A percentile compares a stretch with the other conserved stretches of the same genome.
Conservation (phyloP, 202 grass and related monocot genomes). For the Eragrostis tef region DNA sequence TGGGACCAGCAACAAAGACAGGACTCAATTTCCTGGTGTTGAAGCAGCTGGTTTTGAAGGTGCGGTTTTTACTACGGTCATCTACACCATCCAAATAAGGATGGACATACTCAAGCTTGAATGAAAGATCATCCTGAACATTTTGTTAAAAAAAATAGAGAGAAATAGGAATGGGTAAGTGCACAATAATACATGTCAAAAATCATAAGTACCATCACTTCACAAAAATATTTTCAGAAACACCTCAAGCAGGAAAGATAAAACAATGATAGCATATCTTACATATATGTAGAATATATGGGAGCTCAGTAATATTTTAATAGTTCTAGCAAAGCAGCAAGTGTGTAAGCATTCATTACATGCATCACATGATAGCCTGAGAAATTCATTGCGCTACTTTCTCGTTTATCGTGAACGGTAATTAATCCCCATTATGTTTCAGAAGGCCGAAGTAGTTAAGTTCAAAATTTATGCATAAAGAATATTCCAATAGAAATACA, state of each 20-base stretch:
- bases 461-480: neutral
- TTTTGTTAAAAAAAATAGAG: neutral
- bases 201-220: neutral
- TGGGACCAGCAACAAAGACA: constrained; percentile 90
- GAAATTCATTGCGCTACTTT: constrained; percentile 1
- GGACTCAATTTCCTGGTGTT: constrained; percentile 94
- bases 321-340: neutral
- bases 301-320: constrained; percentile 2
- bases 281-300: constrained; percentile 16
- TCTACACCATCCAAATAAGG: constrained; percentile 92
- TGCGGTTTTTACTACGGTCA: constrained; percentile 77
- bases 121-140: constrained; percentile 88
- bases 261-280: constrained; percentile 2
- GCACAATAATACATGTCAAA: neutral
- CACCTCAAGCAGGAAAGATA: neutral
- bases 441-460: constrained; percentile 7
- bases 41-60: constrained; percentile 92
- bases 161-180: constrained; percentile 26
- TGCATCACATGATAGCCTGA: neutral
- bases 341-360: neutral
- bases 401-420: neutral
- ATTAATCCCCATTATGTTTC: neutral
- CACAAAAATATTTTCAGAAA: constrained; percentile 10
- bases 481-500: too few species aligned
- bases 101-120: constrained; percentile 93